Evolutionary conservation across 768 basidiomycete genomes (phyloP).

Genomic region (Sutorius australiensis): DNA sequence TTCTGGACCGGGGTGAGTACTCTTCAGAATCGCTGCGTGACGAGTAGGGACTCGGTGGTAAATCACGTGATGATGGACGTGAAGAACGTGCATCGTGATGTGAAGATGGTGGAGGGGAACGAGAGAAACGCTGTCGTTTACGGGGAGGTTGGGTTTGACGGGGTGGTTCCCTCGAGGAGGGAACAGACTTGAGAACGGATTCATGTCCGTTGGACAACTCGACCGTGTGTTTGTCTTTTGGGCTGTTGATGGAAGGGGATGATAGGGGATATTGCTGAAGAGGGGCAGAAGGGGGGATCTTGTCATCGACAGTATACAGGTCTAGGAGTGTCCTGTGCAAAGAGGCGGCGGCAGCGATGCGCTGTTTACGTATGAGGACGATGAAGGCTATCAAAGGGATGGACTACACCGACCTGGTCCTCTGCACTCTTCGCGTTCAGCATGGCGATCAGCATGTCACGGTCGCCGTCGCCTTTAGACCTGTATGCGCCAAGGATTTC

Average conservation of each 20-base stretch:
- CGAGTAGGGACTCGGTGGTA: slow-evolving; percentile 73
- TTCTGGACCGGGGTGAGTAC: slow-evolving; percentile 66
- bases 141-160: slow-evolving; percentile 42
- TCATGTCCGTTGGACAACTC: slow-evolving; percentile 20
- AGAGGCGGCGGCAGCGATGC: slow-evolving; percentile 65
- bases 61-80: slow-evolving; percentile 41
- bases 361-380: slow-evolving; percentile 38
- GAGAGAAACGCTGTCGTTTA: slow-evolving; percentile 64
- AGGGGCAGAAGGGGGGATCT: slow-evolving; percentile 29
- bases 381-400: slow-evolving; percentile 1
- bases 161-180: slow-evolving; percentile 26
- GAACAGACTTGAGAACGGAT: slow-evolving; percentile 4
- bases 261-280: slow-evolving; percentile 37
- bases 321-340: slow-evolving; percentile 73
- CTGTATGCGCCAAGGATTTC: slow-evolving; percentile 87
- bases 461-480: slow-evolving; percentile 84
- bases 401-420: slow-evolving; percentile 64
- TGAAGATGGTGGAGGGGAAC: slow-evolving; percentile 47
- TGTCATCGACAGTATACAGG: slow-evolving; percentile 35
- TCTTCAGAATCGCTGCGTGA: slow-evolving; percentile 65
- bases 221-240: slow-evolving; percentile 20
- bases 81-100: slow-evolving; percentile 32
- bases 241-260: slow-evolving; percentile 27
- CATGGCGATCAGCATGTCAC: slow-evolving; percentile 88
- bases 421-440: slow-evolving; percentile 90